Base-by-base conservation (phyloP, 1,284 basidiomycete genomes). In the Grifola frondosa region DNA sequence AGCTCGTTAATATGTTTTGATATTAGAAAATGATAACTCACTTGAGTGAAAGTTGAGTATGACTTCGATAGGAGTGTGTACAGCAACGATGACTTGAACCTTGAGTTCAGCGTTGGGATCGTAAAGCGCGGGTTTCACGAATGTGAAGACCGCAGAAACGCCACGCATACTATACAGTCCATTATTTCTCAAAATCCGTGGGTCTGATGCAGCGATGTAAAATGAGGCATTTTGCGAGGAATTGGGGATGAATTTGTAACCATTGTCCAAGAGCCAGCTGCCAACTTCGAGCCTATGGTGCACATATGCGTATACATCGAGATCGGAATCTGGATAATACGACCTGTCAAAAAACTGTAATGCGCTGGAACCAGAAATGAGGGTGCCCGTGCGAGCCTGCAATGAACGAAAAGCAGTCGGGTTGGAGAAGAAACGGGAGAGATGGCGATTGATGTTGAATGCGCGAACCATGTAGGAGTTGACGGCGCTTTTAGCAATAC, bases 351-450 rank as follows among this genome's bases (percentile, higher is more conserved):
- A 60, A 48, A 76, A 73, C 46, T 77, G 75, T 6, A 78, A 63
- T 0, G 69, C 75, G 22, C 58, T 63, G 0, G 75, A 77, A 4
- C 76, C 76, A 1, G 75, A 77, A 11, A 78, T 68, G 5, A 78
- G 42, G 0, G 66, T 63, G 10, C 63, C 63, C 0, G 71, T 75
- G 22, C 48, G 43, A 0, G 63, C 66, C 52, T 75, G 73, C 4
- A 78, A 52, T 16, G 49, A 54, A 9, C 75, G 68, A 41, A 77
- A 75, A 4, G 52, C 55, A 34, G 61, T n/a, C 11, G 69, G 60
- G 25, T 66, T 50, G 32, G 40, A 12, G 42, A 61, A 54, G 31
- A 42, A 59, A 2, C 52, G 45, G 11, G 38, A 19, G 19, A 62
- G 48, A 20, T 36, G 40, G 3, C 36, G 39, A 37, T 59, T 51